Conservation (phyloP, 169 alveolate species). For the Miamiensis avidus region DNA sequence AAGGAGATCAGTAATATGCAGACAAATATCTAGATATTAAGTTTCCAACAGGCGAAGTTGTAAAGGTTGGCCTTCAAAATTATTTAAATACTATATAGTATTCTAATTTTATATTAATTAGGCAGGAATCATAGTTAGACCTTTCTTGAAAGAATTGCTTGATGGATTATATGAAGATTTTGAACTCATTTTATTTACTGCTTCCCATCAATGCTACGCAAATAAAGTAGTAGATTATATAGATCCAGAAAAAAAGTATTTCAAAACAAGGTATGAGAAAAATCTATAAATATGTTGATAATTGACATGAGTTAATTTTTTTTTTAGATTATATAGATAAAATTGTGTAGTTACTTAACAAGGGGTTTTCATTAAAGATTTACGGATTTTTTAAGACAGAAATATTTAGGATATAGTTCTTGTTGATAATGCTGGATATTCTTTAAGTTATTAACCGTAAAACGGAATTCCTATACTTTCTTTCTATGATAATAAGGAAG, state of each 20-base stretch:
- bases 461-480: neutral
- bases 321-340: neutral
- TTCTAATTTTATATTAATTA: no score
- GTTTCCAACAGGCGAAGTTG: slow-evolving; percentile 14
- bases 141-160: slow-evolving; percentile 54
- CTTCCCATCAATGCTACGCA: slow-evolving; percentile 41
- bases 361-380: neutral
- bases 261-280: neutral
- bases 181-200: slow-evolving; percentile 60
- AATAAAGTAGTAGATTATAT: slow-evolving; percentile 30
- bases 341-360: neutral
- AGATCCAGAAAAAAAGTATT: slow-evolving; percentile 13
- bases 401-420: neutral
- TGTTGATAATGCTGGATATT: neutral
- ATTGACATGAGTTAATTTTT: no score
- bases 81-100: no score
- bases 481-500: neutral
- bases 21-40: slow-evolving; percentile 13
- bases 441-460: neutral
- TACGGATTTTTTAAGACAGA: neutral
- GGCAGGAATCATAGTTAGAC: slow-evolving; percentile 31
- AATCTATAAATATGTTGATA: neutral
- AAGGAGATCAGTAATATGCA: slow-evolving; percentile 1
- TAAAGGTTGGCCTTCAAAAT: neutral
- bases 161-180: slow-evolving; percentile 44